phyloP scores from a whole-genome alignment of 257 asterid genomes.

The Buddleja alternifolia region DNA sequence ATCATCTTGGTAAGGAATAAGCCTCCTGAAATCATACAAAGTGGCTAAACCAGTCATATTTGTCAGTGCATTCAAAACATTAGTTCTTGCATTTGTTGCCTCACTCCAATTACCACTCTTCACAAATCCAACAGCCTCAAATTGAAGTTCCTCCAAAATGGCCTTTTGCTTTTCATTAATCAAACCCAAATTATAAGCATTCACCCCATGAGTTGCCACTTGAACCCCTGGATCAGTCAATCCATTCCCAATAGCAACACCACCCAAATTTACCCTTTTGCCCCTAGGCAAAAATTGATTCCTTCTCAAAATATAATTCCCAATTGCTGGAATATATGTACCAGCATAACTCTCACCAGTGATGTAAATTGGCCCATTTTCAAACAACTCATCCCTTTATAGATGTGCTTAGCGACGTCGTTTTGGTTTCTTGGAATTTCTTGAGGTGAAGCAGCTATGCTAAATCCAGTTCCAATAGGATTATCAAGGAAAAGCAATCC shows the following conservation, averaged over 20 bases:
- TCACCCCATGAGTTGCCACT: constrained; percentile 69
- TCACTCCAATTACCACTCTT: no score
- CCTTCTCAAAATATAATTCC: constrained; percentile 57
- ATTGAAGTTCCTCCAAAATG: no score
- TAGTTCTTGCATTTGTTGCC: no score
- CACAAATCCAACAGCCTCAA: no score
- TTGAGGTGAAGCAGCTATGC: constrained; percentile 54
- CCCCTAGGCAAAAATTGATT: constrained; percentile 34
- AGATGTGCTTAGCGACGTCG: constrained; percentile 65
- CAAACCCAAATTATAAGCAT: constrained; percentile 61
- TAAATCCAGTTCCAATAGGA: constrained; percentile 82
- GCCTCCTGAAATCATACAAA: no score
- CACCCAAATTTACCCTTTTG: no score
- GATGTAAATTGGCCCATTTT: constrained; percentile 69
- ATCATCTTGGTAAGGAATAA: no score
- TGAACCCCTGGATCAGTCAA: constrained; percentile 75
- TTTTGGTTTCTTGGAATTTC: constrained; percentile 75
- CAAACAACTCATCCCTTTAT: constrained; percentile 50
- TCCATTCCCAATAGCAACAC: constrained; percentile 82
- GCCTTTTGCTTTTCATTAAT: no score
- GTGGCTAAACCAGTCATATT: no score
- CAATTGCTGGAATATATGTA: constrained; percentile 73
- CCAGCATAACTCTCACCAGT: no score
- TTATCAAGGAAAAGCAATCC: constrained; percentile 79
- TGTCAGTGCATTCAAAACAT: no score